phyloP scores from a whole-genome alignment of 2,329 filamentous ascomycete genomes.

The Trichoderma guizhouense region DNA sequence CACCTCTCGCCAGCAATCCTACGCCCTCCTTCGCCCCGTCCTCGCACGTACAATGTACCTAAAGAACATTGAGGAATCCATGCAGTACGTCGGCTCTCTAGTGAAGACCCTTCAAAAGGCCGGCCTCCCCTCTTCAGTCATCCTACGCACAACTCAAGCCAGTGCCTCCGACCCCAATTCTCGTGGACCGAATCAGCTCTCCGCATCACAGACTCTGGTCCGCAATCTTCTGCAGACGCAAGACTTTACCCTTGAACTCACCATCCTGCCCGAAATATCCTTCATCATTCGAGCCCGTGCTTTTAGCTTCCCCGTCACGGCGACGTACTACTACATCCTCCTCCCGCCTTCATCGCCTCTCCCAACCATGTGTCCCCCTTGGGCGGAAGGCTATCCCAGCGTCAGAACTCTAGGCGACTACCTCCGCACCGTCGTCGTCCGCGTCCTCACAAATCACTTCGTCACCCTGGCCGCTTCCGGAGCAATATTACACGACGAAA shows the following conservation, averaged over 20 bases:
- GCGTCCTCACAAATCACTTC: slow-evolving; percentile 38
- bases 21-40: slow-evolving; percentile 51
- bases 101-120: slow-evolving; percentile 44
- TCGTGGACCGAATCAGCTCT: slow-evolving; percentile 35
- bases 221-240: slow-evolving; percentile 42
- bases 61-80: slow-evolving; percentile 38
- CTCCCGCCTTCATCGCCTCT: slow-evolving; percentile 38
- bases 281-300: slow-evolving; percentile 46
- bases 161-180: slow-evolving; percentile 28
- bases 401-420: slow-evolving; percentile 45
- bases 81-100: slow-evolving; percentile 43
- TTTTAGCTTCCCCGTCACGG: slow-evolving; percentile 40
- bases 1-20: slow-evolving; percentile 39
- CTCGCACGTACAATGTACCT: slow-evolving; percentile 48
- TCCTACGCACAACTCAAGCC: slow-evolving; percentile 38
- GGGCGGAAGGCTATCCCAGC: slow-evolving; percentile 43
- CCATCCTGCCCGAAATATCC: slow-evolving; percentile 42
- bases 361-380: slow-evolving; percentile 41
- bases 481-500: neutral
- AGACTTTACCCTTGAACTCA: slow-evolving; percentile 42
- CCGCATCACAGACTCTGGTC: slow-evolving; percentile 45
- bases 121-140: slow-evolving; percentile 44
- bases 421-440: slow-evolving; percentile 42
- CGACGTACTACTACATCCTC: slow-evolving; percentile 45
- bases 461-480: slow-evolving; percentile 26